Percentiles rank a stretch among this genome's conserved stretches.
These are phyloP conservation scores for Arthrobotrys entomopaga DNA, from an alignment of 2,329 filamentous ascomycete genomes.

Conservation along the genomic window DNA sequence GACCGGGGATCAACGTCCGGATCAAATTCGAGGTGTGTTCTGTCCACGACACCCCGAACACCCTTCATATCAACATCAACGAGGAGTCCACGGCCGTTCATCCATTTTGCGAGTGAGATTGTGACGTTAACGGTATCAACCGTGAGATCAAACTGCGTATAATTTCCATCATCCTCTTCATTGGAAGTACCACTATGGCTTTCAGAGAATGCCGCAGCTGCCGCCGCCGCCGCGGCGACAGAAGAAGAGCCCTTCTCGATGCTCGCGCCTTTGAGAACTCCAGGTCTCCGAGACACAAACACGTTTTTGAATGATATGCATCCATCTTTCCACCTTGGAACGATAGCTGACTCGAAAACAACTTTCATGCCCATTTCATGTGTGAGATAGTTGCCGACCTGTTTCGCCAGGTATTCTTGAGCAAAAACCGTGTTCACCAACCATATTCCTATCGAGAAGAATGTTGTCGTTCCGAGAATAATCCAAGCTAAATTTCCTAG, in stretches of 20 bases:
- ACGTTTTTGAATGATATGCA: conserved; percentile 98
- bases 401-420: conserved; percentile 92
- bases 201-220: conserved; percentile 69
- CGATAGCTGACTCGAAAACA: conserved; percentile 96
- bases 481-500: conserved; percentile 95
- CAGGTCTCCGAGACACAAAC: conserved; percentile 89
- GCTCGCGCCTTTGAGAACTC: conserved; percentile 71
- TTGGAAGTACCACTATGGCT: conserved; percentile 60
- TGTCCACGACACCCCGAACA: conserved; percentile 89
- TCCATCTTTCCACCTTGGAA: conserved; percentile 92
- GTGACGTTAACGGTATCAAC: conserved; percentile 97
- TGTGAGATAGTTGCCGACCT: conserved; percentile 95
- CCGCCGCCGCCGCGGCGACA: conserved; percentile 84
- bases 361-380: conserved; percentile 92
- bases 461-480: conserved; percentile 95
- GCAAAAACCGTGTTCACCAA: conserved; percentile 96
- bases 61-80: conserved; percentile 94
- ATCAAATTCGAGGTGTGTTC: conserved; percentile 81
- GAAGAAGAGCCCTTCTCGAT: conserved; percentile 92
- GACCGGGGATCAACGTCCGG: conserved; percentile 81
- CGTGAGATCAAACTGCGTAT: conserved; percentile 95
- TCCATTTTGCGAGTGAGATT: conserved; percentile 97
- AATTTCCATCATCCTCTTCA: conserved; percentile 88
- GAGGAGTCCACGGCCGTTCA: conserved; percentile 92
- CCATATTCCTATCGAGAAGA: conserved; percentile 90